These are phyloP conservation scores for Diplodia intermedia DNA, from an alignment of 2,329 filamentous ascomycete species.

Conservation along the genomic window DNA sequence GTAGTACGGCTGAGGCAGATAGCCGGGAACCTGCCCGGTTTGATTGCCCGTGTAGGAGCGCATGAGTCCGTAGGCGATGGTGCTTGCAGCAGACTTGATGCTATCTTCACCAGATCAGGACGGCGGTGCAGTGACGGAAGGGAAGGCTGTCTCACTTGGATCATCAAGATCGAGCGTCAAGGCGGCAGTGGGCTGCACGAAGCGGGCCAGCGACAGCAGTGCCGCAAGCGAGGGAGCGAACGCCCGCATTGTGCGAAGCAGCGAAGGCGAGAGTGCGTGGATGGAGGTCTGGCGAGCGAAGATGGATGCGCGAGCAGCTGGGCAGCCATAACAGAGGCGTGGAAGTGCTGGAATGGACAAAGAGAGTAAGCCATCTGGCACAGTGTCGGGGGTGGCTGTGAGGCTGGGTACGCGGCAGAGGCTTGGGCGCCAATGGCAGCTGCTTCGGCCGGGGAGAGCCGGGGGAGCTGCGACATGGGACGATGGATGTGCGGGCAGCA, in stretches of 20 bases:
- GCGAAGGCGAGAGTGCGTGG: not conserved
- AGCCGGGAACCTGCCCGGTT: constrained; percentile 59
- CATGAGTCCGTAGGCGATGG: constrained; percentile 58
- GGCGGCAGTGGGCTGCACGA: not conserved
- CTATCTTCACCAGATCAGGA: constrained; percentile 16
- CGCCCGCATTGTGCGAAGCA: not conserved
- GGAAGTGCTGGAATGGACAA: too few relatives aligned
- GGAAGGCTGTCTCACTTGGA: not conserved
- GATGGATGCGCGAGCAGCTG: too few relatives aligned
- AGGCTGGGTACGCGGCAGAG: not conserved
- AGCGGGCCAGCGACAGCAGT: constrained; percentile 18
- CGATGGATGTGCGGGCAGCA: constrained; percentile 12
- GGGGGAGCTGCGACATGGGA: constrained; percentile 1
- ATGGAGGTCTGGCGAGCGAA: not conserved
- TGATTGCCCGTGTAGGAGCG: constrained; percentile 59
- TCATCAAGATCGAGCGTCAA: constrained; percentile 22
- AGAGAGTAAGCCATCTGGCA: not conserved
- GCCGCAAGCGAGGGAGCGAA: not conserved
- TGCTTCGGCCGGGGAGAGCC: constrained; percentile 1
- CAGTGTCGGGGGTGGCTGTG: constrained; percentile 20
- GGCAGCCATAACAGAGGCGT: not conserved
- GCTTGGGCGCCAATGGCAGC: not conserved
- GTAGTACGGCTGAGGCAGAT: constrained; percentile 60
- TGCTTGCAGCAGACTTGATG: constrained; percentile 55
- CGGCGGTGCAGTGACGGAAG: too few relatives aligned